Percentiles rank a stretch among this genome's conserved stretches.
Conservation (phyloP, 345 rosid genomes). For the Carallia brachiata region DNA sequence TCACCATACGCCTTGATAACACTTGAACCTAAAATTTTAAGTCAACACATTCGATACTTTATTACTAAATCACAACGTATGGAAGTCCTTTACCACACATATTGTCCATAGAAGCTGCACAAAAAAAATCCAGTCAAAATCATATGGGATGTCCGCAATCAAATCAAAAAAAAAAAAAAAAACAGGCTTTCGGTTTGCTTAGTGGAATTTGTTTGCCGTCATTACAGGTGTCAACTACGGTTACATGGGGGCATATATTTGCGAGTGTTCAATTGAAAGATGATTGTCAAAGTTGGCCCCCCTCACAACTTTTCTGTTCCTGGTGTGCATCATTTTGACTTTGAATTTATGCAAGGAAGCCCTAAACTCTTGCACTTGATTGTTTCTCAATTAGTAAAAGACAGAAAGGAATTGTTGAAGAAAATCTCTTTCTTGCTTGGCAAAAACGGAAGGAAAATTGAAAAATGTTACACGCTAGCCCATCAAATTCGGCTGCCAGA, state of each 20-base stretch:
- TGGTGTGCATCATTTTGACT: background rate
- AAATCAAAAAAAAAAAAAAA: slow-evolving; percentile 9
- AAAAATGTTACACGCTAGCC: too few species aligned
- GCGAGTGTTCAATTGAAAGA: background rate
- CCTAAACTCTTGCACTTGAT: background rate
- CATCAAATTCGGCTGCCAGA: too few species aligned
- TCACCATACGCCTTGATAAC: too few species aligned
- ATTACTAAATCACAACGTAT: too few species aligned
- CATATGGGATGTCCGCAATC: background rate
- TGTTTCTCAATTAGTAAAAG: background rate
- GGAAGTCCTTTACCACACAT: background rate
- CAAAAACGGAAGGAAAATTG: too few species aligned
- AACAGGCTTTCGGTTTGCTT: background rate
- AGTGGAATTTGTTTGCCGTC: background rate
- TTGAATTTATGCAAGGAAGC: background rate
- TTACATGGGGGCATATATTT: background rate
- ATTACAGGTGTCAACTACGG: background rate
- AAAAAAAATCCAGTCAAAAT: background rate
- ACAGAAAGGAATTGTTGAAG: too few species aligned
- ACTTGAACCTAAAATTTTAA: too few species aligned
- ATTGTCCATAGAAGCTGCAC: background rate
- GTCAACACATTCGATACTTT: too few species aligned
- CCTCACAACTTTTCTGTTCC: background rate
- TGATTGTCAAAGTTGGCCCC: background rate
- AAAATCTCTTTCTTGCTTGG: too few species aligned